Base-by-base conservation (phyloP, 192 early-diverging fungal genomes). In the Coemansia sp. region DNA sequence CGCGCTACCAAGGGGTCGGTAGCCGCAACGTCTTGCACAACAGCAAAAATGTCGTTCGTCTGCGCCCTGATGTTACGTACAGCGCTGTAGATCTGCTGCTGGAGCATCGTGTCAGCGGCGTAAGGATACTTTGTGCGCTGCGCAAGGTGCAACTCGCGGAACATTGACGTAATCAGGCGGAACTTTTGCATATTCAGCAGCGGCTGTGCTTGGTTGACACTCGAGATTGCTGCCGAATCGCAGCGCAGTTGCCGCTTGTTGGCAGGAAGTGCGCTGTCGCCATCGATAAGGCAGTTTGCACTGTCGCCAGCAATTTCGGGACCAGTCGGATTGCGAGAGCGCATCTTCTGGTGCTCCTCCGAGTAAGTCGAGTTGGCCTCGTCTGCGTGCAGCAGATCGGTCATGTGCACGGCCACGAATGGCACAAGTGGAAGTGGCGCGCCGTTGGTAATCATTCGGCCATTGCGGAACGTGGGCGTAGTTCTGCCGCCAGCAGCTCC, bases 171-270 rank as follows among this genome's bases (percentile, higher is more conserved):
- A 46, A 86, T 81, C 3, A 84, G 73, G 2, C 81, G 80, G 64
- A 86, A 78, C 72, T 86, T 86, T 77, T 80, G 82, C 74, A 84
- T 83, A 36, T 86, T 86, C 15, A 86, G 68, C 63, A 84, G 71
- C 42, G 85, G 82, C 73, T 83, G 85, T 6, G 78, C 75, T 52
- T 80, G 78, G 68, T 80, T 80, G 62, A 81, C 66, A 43, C 71
- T 76, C 9, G 78, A 75, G 7, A 79, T 79, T 1, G 74, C 72
- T 1, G 80, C 61, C 2, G 79, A 78, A 42, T 80, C 75, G 62
- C 77, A 77, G 34, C 75, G 77, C 47, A 67, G 9, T 24, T 63
- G 62, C 0, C 63, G 61, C 43, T 60, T 63, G 71, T 52, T 57
- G 46, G 33, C 43, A 22, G 20, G 44, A 36, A 36, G 42, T 36